phyloP scores from a whole-genome alignment of 2,329 filamentous ascomycete species.

The Aspergillus udagawae region DNA sequence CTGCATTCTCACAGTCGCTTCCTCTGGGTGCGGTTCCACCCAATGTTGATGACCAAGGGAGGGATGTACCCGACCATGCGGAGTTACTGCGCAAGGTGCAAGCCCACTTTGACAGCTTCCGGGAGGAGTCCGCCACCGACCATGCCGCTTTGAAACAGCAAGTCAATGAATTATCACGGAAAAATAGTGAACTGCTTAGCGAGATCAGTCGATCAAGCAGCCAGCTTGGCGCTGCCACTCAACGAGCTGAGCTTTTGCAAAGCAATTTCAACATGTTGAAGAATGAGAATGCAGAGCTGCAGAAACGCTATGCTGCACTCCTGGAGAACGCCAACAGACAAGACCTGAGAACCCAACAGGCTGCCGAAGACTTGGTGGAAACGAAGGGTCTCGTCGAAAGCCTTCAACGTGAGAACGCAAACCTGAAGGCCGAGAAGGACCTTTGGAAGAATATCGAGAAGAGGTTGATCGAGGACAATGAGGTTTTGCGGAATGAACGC shows the following conservation, averaged over 20 bases:
- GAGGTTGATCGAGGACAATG: slow-evolving; percentile 82
- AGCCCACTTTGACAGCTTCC: slow-evolving; percentile 81
- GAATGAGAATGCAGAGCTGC: slow-evolving; percentile 78
- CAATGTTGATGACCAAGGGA: slow-evolving; percentile 42
- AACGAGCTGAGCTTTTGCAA: slow-evolving; percentile 85
- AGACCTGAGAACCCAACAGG: slow-evolving; percentile 84
- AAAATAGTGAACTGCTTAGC: slow-evolving; percentile 77
- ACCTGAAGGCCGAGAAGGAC: slow-evolving; percentile 91
- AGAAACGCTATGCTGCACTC: slow-evolving; percentile 72
- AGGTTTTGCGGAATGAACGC: slow-evolving; percentile 77
- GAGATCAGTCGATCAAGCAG: slow-evolving; percentile 77
- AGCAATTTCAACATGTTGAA: slow-evolving; percentile 81
- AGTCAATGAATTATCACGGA: slow-evolving; percentile 71
- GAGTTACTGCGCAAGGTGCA: slow-evolving; percentile 84
- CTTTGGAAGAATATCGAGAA: slow-evolving; percentile 93
- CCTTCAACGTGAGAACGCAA: slow-evolving; percentile 83
- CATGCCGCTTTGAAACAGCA: slow-evolving; percentile 80
- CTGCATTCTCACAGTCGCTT: slow-evolving; percentile 68
- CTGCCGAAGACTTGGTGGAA: slow-evolving; percentile 89
- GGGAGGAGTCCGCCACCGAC: slow-evolving; percentile 78
- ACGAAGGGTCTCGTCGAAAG: slow-evolving; percentile 77
- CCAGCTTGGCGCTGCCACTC: slow-evolving; percentile 74
- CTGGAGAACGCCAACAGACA: slow-evolving; percentile 84
- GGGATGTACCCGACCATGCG: slow-evolving; percentile 65
- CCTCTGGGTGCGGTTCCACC: slow-evolving; percentile 51